Evolutionary conservation across 805 yeast genomes (phyloP), one percentile per base, ranked within the genome.

Genomic region (Torulaspora quercuum): DNA sequence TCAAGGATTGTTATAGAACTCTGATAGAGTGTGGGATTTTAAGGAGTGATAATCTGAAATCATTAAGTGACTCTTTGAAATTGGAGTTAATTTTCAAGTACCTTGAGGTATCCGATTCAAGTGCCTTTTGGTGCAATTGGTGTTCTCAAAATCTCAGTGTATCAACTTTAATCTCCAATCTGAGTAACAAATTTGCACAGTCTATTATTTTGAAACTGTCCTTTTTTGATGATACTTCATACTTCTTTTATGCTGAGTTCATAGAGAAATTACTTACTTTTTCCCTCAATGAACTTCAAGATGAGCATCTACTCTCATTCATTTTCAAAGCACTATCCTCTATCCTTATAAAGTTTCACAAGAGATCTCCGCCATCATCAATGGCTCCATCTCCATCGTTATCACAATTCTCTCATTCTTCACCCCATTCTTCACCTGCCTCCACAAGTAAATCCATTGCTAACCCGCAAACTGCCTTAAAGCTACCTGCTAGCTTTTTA

Each of bases 11-110:
- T 9, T 37, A 39, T 15, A 42, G 30, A 20, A 26, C 34, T 7
- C 31, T 57, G 7, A 45, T 57, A 16, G 53, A 57, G 40, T 49
- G 50, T 29, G 63, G 63, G 3, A 42, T 59, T 12, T 45, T 58
- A 44, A 35, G 45, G 18, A 32, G 33, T 5, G 25, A 30, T 4
- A 48, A 44, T 14, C 40, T 55, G 16, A 28, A 18, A 6, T 29
- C 31, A 4, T 37, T 52, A 3, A 39, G 25, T 5, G 35, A 53
- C 9, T 22, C 35, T 4, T 35, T 55, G 9, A 43, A 44, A 16
- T 42, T 57, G 12, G 50, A 53, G 17, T 29, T 53, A 7, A 25
- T 50, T n/a, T 49, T 49, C 31, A 45, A 37, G 18, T 53, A 39
- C 23, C 37, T 52, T 15, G 55, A 52, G 10, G 31, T 35, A 8